Evolutionary conservation across 2,329 filamentous ascomycete species (phyloP), one percentile per base, ranked within the genome.

Genomic region (Cercospora sojina): DNA sequence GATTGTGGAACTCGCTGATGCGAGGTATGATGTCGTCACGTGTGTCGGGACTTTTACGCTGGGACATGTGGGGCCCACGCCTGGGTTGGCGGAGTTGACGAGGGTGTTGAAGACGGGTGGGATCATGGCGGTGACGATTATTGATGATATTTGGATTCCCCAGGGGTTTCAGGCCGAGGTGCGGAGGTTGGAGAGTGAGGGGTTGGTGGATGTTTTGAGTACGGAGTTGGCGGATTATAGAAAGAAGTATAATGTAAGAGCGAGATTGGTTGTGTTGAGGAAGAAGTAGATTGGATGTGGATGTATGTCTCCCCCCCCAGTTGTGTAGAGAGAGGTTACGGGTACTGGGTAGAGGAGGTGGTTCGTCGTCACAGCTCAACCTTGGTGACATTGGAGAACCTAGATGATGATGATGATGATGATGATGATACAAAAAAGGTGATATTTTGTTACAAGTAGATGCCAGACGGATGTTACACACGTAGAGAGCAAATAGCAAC

Each of bases 1-100:
- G 0, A 77, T 87, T 13, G n/a, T n/a, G n/a, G n/a, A n/a, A n/a
- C n/a, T n/a, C n/a, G n/a, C n/a, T n/a, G n/a, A n/a, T n/a, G n/a
- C n/a, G n/a, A n/a, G n/a, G n/a, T n/a, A n/a, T n/a, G n/a, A 85
- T 59, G 80, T 81, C 4, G 79, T 86, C 18, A 80, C 81, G 1
- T 87, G 85, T 75, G 80, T 83, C 25, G 85, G 85, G 27, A 86
- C 84, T 2, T 81, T 87, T 67, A 87, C 85, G 0, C 79, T 82
- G 62, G 84, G 83, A 10, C 85, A 87, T 68, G 81, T 87, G 38
- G 85, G 84, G 0, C 84, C 85, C 0, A 74, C 77, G 51, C 76
- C 75, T 2, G 82, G 82, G 3, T 70, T 87, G 47, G 73, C 77
- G 23, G 85, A 87, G 71, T 82, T 87, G 58, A 77, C 84, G 25